These are phyloP conservation scores for Diospyros lotus DNA, from an alignment of 148 eudicot genomes.

Conservation along the genomic window DNA sequence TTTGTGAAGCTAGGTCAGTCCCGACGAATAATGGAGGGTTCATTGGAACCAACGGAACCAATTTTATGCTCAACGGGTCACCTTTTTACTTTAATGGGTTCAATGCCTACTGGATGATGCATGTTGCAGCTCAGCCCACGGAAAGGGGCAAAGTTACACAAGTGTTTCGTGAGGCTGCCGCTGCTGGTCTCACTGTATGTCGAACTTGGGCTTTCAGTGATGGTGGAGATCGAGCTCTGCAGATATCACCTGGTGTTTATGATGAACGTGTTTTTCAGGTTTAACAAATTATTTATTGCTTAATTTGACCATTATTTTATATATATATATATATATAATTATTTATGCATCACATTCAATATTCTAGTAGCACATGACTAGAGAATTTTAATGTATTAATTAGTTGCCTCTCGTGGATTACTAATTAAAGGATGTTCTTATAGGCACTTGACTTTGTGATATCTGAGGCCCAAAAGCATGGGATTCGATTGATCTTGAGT, in stretches of 20 bases:
- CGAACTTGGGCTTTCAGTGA: conserved; percentile 98
- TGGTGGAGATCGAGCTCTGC: conserved; percentile 83
- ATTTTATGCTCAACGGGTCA: conserved; percentile 65
- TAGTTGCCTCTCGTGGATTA: too few relatives aligned
- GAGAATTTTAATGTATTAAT: too few relatives aligned
- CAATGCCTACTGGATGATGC: conserved; percentile 99
- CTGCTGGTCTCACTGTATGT: conserved; percentile 92
- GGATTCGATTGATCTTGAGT: conserved; percentile 22
- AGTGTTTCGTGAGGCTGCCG: conserved; percentile 67
- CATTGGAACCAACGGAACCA: conserved; percentile 46
- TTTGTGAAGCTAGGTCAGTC: too few relatives aligned
- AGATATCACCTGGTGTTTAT: conserved; percentile 76
- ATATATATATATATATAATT: too few relatives aligned
- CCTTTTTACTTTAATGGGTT: conserved; percentile 85
- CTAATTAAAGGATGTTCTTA: too few relatives aligned
- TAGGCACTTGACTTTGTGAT: neutral
- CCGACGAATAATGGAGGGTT: too few relatives aligned
- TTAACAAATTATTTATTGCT: conserved; percentile 6
- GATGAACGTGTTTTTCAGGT: conserved; percentile 80
- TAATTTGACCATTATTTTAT: too few relatives aligned
- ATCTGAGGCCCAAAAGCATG: conserved; percentile 24
- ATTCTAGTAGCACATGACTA: too few relatives aligned
- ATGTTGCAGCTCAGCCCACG: conserved; percentile 64
- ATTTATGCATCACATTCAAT: too few relatives aligned
- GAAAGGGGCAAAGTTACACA: conserved; percentile 46